A percentile compares a stretch with the other conserved stretches of the same genome.
Evolutionary conservation across 805 yeast genomes (phyloP).

Genomic region (Metschnikowia baotianmanensis): DNA sequence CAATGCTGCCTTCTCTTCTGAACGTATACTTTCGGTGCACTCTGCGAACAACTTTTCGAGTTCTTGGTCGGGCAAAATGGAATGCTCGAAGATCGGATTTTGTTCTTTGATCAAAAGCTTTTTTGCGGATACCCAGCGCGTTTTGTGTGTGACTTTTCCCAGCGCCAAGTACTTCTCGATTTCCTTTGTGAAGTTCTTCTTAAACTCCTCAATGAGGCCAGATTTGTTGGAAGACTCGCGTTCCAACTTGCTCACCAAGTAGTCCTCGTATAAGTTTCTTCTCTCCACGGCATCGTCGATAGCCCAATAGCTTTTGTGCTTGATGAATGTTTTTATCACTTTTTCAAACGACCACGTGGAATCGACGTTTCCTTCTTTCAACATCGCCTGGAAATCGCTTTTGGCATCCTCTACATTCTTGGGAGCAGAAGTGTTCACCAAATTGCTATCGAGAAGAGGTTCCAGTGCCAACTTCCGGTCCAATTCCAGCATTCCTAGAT

Average conservation of each 20-base stretch:
- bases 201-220: slow-evolving; percentile 53
- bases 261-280: slow-evolving; percentile 63
- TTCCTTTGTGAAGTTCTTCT: slow-evolving; percentile 49
- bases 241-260: slow-evolving; percentile 40
- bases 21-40: slow-evolving; percentile 42
- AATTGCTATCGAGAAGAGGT: slow-evolving; percentile 21
- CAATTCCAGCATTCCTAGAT: slow-evolving; percentile 11
- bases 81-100: slow-evolving; percentile 62
- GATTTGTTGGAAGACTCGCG: slow-evolving; percentile 54
- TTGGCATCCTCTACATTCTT: slow-evolving; percentile 38
- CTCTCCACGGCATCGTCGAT: slow-evolving; percentile 60
- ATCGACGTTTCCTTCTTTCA: slow-evolving; percentile 57
- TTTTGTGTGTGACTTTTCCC: slow-evolving; percentile 47
- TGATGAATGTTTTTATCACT: slow-evolving; percentile 57
- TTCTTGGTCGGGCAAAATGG: slow-evolving; percentile 56
- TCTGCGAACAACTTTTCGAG: slow-evolving; percentile 54
- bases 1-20: slow-evolving; percentile 24
- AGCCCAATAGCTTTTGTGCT: slow-evolving; percentile 66
- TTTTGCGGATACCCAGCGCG: slow-evolving; percentile 64
- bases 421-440: slow-evolving; percentile 25
- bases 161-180: slow-evolving; percentile 33
- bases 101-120: slow-evolving; percentile 51
- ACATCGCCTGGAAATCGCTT: slow-evolving; percentile 48
- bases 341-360: slow-evolving; percentile 72
- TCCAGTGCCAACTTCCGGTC: slow-evolving; percentile 23